Conservation (phyloP, 352 stramenopile species). For the Globisporangium mamillatum region DNA sequence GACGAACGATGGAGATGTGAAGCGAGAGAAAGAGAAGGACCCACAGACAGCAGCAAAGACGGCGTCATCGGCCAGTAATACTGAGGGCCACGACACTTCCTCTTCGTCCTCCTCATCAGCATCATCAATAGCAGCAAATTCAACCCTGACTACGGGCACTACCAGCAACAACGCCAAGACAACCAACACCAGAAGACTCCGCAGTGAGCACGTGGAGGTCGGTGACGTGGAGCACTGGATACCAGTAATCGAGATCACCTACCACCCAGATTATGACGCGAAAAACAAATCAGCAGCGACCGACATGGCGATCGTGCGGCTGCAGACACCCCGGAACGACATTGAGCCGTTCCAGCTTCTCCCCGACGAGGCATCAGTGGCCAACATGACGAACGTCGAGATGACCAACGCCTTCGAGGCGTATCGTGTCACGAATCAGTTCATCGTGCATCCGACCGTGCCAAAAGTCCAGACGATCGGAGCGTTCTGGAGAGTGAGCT, state of each 20-base stretch:
- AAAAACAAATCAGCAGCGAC: not conserved
- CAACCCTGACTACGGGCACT: not conserved
- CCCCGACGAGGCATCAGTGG: not conserved
- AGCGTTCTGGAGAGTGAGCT: constrained; percentile 19
- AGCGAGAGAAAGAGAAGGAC: not conserved
- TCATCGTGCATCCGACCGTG: constrained; percentile 10
- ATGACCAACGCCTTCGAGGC: constrained; percentile 13
- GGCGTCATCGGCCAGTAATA: not conserved
- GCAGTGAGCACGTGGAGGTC: constrained; percentile 13
- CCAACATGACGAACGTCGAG: constrained; percentile 17
- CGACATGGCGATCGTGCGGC: constrained; percentile 27
- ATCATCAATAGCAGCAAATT: not conserved
- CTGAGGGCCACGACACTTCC: not conserved
- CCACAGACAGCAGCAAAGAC: not conserved
- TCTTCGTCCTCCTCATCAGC: not conserved
- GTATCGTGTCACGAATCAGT: constrained; percentile 18
- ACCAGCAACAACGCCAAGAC: not conserved
- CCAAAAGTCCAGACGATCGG: constrained; percentile 14
- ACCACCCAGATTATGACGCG: constrained; percentile 25
- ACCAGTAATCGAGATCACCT: constrained; percentile 9
- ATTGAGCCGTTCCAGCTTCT: constrained; percentile 25
- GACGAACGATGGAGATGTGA: not conserved
- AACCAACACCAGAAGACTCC: not conserved
- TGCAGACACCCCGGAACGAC: constrained; percentile 12
- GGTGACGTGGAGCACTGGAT: constrained; percentile 27